These are phyloP conservation scores for Talaromyces trachyspermus DNA, from an alignment of 495 filamentous ascomycete genomes.

Conservation along the genomic window DNA sequence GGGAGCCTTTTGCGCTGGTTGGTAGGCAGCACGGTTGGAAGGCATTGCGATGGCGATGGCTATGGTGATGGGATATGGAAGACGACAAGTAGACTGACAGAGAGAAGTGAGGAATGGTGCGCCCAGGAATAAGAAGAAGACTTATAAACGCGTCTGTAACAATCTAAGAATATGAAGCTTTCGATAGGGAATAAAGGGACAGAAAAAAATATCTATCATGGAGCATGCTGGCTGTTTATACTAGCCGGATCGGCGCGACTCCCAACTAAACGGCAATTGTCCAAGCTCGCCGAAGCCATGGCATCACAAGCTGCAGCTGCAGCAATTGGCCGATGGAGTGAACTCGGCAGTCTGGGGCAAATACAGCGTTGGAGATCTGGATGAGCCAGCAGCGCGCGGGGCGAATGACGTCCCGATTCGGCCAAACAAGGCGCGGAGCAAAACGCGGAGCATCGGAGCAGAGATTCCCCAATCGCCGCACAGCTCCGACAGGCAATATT, in stretches of 20 bases:
- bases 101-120: not conserved
- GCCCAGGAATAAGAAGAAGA: not conserved
- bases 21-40: slow-evolving; percentile 35
- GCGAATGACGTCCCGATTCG: not conserved
- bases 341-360: too few species aligned
- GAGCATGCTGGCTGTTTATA: not conserved
- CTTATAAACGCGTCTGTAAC: not conserved
- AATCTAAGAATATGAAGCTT: too few species aligned
- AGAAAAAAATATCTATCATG: not conserved
- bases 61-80: not conserved
- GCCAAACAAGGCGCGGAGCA: not conserved
- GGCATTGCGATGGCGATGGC: slow-evolving; percentile 7
- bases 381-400: too few species aligned
- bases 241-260: not conserved
- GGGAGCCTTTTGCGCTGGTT: slow-evolving; percentile 15
- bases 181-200: not conserved
- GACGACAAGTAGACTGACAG: not conserved
- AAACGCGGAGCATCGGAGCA: not conserved
- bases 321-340: not conserved
- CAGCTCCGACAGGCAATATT: too few species aligned
- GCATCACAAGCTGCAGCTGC: not conserved
- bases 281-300: too few species aligned
- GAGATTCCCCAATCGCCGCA: not conserved
- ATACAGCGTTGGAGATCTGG: too few species aligned
- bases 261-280: too few species aligned